A percentile compares a stretch with the other conserved stretches of the same genome.
Evolutionary conservation across 768 basidiomycete genomes (phyloP).

Genomic region (Amanita thiersii): DNA sequence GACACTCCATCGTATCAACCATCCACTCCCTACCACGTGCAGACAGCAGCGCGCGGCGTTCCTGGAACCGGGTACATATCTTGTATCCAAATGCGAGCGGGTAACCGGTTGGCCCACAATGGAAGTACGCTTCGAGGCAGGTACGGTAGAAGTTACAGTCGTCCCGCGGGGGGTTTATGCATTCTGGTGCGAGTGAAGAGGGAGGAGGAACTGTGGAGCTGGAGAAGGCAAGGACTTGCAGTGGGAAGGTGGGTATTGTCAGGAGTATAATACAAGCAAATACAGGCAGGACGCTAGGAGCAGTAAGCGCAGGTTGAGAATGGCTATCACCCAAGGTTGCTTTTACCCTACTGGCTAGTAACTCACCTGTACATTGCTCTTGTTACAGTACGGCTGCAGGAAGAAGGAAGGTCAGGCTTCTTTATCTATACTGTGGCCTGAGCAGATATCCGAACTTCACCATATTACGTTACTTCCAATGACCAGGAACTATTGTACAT

Average conservation of each 20-base stretch:
- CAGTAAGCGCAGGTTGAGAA: too few relatives aligned
- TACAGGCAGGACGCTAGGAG: too few relatives aligned
- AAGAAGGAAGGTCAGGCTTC: too few relatives aligned
- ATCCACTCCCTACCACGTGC: conserved; percentile 32
- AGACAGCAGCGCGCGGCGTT: conserved; percentile 20
- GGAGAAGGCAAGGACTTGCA: not conserved
- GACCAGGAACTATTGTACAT: too few relatives aligned
- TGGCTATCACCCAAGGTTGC: too few relatives aligned
- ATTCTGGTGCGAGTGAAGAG: conserved; percentile 7
- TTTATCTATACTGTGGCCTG: too few relatives aligned
- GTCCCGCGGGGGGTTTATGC: conserved; percentile 24
- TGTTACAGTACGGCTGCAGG: too few relatives aligned
- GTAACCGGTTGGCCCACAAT: conserved; percentile 36
- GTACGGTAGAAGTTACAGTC: conserved; percentile 35
- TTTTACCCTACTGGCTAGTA: too few relatives aligned
- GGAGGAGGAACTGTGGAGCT: not conserved
- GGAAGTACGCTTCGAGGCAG: conserved; percentile 35
- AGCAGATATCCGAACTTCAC: too few relatives aligned
- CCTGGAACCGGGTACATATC: conserved; percentile 31
- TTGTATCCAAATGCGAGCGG: conserved; percentile 32
- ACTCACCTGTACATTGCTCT: too few relatives aligned
- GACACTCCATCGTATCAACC: conserved; percentile 36
- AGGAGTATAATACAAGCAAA: too few relatives aligned
- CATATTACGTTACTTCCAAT: too few relatives aligned
- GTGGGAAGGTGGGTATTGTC: not conserved